These are phyloP conservation scores for Clarkia xantiana DNA, from an alignment of 345 rosid genomes.

Conservation along the genomic window DNA sequence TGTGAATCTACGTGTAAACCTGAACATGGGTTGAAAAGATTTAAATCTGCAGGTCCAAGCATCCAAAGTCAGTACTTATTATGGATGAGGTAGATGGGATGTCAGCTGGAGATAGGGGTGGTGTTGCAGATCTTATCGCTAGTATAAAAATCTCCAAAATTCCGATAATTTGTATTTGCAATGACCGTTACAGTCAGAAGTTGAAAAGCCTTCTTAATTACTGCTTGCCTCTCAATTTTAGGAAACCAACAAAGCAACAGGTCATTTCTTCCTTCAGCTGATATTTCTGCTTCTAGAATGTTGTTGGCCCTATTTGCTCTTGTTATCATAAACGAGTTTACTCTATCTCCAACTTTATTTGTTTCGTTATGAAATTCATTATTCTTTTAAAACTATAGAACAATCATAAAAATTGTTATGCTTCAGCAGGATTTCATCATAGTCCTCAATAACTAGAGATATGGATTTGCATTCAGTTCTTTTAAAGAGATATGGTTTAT, in stretches of 20 bases:
- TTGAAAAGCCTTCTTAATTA: slow-evolving; percentile 83
- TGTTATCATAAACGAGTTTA: no score
- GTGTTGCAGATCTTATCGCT: slow-evolving; percentile 92
- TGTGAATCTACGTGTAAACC: not conserved
- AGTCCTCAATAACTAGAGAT: no score
- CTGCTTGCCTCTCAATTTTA: slow-evolving; percentile 63
- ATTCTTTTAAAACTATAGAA: no score
- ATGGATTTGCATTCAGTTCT: no score
- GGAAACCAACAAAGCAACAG: slow-evolving; percentile 97
- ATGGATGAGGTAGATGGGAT: slow-evolving; percentile 99
- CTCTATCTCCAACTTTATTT: no score
- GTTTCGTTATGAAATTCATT: no score
- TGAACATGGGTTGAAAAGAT: slow-evolving; percentile 3
- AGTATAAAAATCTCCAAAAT: slow-evolving; percentile 89
- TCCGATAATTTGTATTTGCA: slow-evolving; percentile 94
- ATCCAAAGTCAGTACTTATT: slow-evolving; percentile 66
- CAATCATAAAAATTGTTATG: no score
- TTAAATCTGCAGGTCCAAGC: slow-evolving; percentile 45
- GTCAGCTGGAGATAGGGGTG: slow-evolving; percentile 99
- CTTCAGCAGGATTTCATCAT: no score
- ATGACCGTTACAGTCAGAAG: slow-evolving; percentile 97
- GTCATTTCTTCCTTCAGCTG: slow-evolving; percentile 19
- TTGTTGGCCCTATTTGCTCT: no score
- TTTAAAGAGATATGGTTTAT: no score
- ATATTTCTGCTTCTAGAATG: slow-evolving; percentile 1